Evolutionary conservation across 2,329 filamentous ascomycete genomes (phyloP).

Genomic region (Claviceps capensis): DNA sequence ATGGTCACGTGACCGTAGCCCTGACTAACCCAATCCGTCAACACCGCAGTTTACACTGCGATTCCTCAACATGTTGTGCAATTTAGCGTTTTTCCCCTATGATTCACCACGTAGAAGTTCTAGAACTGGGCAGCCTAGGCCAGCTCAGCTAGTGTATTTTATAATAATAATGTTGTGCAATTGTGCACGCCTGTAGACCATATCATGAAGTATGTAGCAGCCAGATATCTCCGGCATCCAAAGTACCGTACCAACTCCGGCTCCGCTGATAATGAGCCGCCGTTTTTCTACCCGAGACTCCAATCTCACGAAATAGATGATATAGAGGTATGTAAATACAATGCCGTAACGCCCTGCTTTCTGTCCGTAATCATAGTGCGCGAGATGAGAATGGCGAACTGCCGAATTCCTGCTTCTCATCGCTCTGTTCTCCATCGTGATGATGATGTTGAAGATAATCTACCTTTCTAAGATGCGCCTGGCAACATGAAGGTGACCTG

Average conservation of each 20-base stretch:
- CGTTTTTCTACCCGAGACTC: background rate
- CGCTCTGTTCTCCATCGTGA: background rate
- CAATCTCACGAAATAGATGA: background rate
- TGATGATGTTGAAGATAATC: too few relatives aligned
- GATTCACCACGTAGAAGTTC: too few relatives aligned
- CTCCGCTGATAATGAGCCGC: background rate
- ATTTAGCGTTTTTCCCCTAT: too few relatives aligned
- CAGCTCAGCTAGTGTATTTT: too few relatives aligned
- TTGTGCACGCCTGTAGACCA: background rate
- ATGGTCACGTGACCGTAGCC: too few relatives aligned
- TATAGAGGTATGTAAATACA: background rate
- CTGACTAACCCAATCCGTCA: too few relatives aligned
- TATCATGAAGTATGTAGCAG: background rate
- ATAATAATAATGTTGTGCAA: background rate
- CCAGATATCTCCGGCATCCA: background rate
- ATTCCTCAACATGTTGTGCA: too few relatives aligned
- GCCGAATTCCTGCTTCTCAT: background rate
- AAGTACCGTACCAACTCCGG: background rate
- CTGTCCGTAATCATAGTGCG: background rate
- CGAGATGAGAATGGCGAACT: background rate
- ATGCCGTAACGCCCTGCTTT: slow-evolving; percentile 1
- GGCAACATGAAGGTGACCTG: background rate
- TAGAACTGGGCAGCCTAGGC: too few relatives aligned
- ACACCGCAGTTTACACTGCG: too few relatives aligned
- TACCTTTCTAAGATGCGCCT: background rate